Base-by-base conservation (phyloP, 1,284 basidiomycete genomes). In the Taiwanofungus camphoratus region DNA sequence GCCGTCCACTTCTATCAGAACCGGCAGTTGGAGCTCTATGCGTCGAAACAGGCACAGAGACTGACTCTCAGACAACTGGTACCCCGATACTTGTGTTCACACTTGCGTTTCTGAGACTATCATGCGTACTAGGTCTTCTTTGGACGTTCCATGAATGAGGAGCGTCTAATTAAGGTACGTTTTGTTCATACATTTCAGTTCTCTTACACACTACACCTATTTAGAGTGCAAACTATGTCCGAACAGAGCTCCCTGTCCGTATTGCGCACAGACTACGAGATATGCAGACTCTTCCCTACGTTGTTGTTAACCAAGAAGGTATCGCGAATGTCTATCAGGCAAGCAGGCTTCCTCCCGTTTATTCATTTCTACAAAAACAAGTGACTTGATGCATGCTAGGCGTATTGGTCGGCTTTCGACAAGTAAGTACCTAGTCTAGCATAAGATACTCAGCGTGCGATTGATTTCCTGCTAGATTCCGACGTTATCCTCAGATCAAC, bases 221-320 rank as follows among this genome's bases (percentile, higher is more conserved):
- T 31, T 47, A 90, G 87, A 87, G 83, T 49, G 90, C 87, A 50
- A 92, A 93, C 63, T 92, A 92, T 64, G 87, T 95, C 24, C 79
- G 91, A 36, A 85, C 86, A 11, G 92, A 95, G 59, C 67, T 95
- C 6, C 89, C 92, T 11, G 81, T 92, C 12, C 79, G 92, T 36
- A 87, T 95, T 59, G 87, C 91, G 3, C 92, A 94, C 62, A 77
- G 92, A 33, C 69, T 95, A 48, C 77, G 89, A 45, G 92, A 95
- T 57, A 71, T 95, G 53, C 92, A 95, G 65, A 69, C 81, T 2
- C 68, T 95, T 30, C 92, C 92, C 0, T 94, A 88, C 58, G 79
- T 90, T 20, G 91, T 92, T 7, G 91, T 93, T 41, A 90, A 87
- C 3, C 87, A 93, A 52, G 87, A 91, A 56, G 80, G 84, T 1